Evolutionary conservation across 495 filamentous ascomycete genomes (phyloP).

Genomic region (Penicillium malachiteum): DNA sequence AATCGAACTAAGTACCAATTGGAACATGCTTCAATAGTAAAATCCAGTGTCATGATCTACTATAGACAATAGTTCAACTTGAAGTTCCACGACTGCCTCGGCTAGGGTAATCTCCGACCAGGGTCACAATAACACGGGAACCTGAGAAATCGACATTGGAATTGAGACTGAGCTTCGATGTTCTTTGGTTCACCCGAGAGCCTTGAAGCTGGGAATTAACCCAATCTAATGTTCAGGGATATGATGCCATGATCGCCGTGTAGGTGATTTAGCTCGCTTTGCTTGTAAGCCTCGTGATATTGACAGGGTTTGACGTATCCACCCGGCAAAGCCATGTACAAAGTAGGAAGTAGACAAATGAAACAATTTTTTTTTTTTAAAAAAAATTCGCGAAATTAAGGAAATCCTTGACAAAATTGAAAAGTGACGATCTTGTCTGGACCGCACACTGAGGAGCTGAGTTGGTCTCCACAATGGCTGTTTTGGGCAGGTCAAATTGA

Average conservation of each 20-base stretch:
- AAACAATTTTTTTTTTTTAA: neutral
- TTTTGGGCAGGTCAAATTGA: neutral
- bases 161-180: neutral
- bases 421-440: neutral
- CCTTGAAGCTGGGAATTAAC: neutral
- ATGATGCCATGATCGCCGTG: slow-evolving; percentile 10
- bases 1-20: too few species aligned
- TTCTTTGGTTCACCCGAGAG: neutral
- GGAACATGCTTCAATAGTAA: too few species aligned
- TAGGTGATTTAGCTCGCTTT: slow-evolving; percentile 5
- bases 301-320: slow-evolving; percentile 15
- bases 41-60: slow-evolving; percentile 7
- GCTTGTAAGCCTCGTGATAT: slow-evolving; percentile 2
- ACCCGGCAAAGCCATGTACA: neutral
- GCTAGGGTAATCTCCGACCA: neutral
- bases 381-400: neutral
- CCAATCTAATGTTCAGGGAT: neutral
- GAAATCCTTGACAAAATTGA: neutral
- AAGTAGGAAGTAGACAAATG: neutral
- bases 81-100: neutral
- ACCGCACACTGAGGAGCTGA: neutral
- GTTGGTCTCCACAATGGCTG: neutral
- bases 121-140: neutral
- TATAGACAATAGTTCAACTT: neutral
- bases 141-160: neutral